A percentile compares a stretch with the other conserved stretches of the same genome.
Evolutionary conservation across 257 asterid genomes (phyloP).

Genomic region (Capsicum pubescens): DNA sequence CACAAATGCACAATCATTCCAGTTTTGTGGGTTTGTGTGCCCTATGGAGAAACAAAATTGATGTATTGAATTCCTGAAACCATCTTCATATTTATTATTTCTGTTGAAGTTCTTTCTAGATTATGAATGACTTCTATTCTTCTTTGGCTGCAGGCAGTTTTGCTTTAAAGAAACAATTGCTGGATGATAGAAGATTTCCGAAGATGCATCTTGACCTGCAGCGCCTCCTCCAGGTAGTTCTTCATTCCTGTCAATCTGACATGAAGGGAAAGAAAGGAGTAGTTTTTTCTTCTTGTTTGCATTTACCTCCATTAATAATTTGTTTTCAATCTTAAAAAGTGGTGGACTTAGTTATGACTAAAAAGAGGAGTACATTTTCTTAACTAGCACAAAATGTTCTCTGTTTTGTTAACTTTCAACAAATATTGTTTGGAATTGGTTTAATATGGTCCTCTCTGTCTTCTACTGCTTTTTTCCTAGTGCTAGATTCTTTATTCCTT

Average conservation of each 20-base stretch:
- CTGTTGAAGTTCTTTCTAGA: background rate
- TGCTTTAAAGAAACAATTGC: slow-evolving; percentile 85
- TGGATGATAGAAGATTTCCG: slow-evolving; percentile 86
- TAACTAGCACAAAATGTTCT: background rate
- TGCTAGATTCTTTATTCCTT: background rate
- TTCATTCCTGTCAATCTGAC: background rate
- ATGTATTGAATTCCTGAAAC: background rate
- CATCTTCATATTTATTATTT: background rate
- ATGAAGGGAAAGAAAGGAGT: background rate
- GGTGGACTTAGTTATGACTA: background rate
- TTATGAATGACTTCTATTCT: background rate
- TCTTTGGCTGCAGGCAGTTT: slow-evolving; percentile 68
- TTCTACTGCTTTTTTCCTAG: background rate
- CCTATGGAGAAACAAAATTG: background rate
- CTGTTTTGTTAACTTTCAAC: background rate
- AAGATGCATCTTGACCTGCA: slow-evolving; percentile 94
- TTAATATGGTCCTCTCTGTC: background rate
- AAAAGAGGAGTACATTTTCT: background rate
- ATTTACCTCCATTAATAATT: background rate
- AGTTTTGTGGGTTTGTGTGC: slow-evolving; percentile 3
- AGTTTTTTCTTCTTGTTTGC: background rate
- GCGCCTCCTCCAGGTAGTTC: slow-evolving; percentile 87
- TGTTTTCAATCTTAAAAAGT: background rate
- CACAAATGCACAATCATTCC: background rate
- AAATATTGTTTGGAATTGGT: slow-evolving; percentile 16